A percentile compares a stretch with the other conserved stretches of the same genome.
phyloP scores from a whole-genome alignment of 257 asterid species.

The Cinchona pubescens region DNA sequence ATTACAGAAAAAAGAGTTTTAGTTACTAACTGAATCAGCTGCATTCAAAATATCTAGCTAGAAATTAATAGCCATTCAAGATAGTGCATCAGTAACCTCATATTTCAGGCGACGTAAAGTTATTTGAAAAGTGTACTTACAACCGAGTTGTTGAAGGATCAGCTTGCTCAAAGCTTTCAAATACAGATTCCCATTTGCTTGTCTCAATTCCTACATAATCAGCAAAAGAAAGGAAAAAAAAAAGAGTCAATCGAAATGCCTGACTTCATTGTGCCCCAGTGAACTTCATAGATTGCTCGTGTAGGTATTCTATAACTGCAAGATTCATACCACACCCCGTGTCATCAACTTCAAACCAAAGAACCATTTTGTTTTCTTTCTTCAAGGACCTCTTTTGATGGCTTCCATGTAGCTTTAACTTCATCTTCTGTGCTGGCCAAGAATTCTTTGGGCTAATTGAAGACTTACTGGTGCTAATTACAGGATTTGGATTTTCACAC shows the following conservation, averaged over 20 bases:
- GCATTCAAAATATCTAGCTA: background rate
- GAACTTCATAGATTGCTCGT: background rate
- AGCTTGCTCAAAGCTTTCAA: slow-evolving; percentile 96
- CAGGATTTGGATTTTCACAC: slow-evolving; percentile 59
- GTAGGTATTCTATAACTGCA: slow-evolving; percentile 3
- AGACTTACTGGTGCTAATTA: slow-evolving; percentile 25
- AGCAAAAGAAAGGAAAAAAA: slow-evolving; percentile 11
- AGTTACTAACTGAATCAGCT: background rate
- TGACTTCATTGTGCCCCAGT: background rate
- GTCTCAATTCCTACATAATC: slow-evolving; percentile 69
- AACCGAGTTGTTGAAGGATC: slow-evolving; percentile 94
- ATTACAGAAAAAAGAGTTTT: background rate
- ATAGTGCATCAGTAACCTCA: background rate
- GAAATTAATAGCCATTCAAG: background rate
- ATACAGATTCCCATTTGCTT: slow-evolving; percentile 93
- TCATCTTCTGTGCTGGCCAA: slow-evolving; percentile 43
- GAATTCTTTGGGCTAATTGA: slow-evolving; percentile 38
- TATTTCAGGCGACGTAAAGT: background rate
- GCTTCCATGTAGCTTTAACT: slow-evolving; percentile 38
- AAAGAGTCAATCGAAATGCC: slow-evolving; percentile 7
- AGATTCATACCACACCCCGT: slow-evolving; percentile 77
- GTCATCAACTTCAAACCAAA: slow-evolving; percentile 94
- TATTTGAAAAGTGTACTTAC: slow-evolving; percentile 36
- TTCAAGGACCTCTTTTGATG: slow-evolving; percentile 42
- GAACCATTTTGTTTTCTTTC: slow-evolving; percentile 55